Base-by-base conservation (phyloP, 306 rosid genomes). In the Arachis stenosperma region DNA sequence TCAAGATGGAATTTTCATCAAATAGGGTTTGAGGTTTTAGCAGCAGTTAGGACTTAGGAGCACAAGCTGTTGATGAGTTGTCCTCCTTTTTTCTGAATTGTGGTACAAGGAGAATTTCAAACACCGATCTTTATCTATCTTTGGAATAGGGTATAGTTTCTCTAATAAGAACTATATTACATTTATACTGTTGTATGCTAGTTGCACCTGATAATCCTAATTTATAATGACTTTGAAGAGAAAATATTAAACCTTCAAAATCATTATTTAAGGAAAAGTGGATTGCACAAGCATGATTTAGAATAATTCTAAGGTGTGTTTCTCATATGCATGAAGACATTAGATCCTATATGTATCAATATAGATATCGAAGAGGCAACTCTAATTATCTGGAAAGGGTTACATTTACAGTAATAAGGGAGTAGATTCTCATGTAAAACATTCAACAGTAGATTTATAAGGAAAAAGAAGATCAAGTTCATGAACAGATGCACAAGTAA, bases 301-400 rank as follows among this genome's bases (percentile, higher is more conserved):
- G 64, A 65, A 60, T 36, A 46, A 46, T 60, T 9, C 10, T 60
- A 33, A 59, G 8, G 65, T 36, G 65, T 48, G 54, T 8, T 61
- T 39, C 40, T 33, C n/a, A 52, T 39, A 54, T 53, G 41, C 40
- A 44, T 13, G 57, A 33, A 57, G 56, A 57, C 67, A 12, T 58
- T 46, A 46, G 29, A 71, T 30, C 36, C 22, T 37, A 39, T 55
- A 22, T 27, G 69, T 9, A 41, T 6, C 61, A 36, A 42, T 50
- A 40, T 36, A 60, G 76, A 68, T 47, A 76, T 68, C 27, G 40
- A 77, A 77, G 61, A 59, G 62, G 72, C 69, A 59, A 59, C 22
- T 76, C 54, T 39, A 59, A n/a, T 77, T 54, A 36, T 43, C 50
- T 43, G 27, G 50, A 43, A 77, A 53, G 65, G 17, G 58, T 7